Base-by-base conservation (phyloP, 768 basidiomycete species). In the Mycena albidolilacea region DNA sequence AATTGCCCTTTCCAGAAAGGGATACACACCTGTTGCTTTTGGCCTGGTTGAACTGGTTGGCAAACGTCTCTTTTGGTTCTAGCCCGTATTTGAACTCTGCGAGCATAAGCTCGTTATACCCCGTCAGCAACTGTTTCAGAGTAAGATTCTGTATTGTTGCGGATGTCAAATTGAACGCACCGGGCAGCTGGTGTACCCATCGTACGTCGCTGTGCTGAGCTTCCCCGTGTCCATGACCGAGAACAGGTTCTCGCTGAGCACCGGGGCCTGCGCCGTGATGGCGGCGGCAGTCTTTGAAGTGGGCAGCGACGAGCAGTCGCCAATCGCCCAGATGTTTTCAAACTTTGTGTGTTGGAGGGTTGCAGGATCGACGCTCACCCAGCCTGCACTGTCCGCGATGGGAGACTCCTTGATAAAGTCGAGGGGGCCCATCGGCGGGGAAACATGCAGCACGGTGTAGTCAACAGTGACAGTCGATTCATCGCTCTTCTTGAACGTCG, bases 231-330 rank as follows among this genome's bases (percentile, higher is more conserved):
- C 89, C 80, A 96, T 83, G 41, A 93, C 83, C 37, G 91, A 90
- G 81, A 91, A 92, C 46, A 98, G 71, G 83, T 98, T 99, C 83
- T 98, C 95, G 1, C 92, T 90, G 57, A 99, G 87, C 6, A 99
- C 92, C 12, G 97, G 97, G 0, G 94, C 92, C 81, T 99, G 96
- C 0, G 90, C 91, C 3, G 95, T 96, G 78, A 98, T 93, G 7
- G 97, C 97, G 15, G 97, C 97, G 0, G 94, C 95, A 0, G 97
- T 99, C 87, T 97, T 99, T 81, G 95, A 96, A 37, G 96, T 99
- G 9, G 97, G 97, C 38, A 98, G 83, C 44, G 92, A 94, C 30
- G 95, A 94, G 78, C 94, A 94, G 80, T 99, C 97, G n/a, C 97
- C 97, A 12, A 98, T 79, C 9, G 95, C 88, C 81, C 97, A 98